Evolutionary conservation across 2,329 filamentous ascomycete species (phyloP), one percentile per base, ranked within the genome.

Genomic region (Fusarium torulosum): DNA sequence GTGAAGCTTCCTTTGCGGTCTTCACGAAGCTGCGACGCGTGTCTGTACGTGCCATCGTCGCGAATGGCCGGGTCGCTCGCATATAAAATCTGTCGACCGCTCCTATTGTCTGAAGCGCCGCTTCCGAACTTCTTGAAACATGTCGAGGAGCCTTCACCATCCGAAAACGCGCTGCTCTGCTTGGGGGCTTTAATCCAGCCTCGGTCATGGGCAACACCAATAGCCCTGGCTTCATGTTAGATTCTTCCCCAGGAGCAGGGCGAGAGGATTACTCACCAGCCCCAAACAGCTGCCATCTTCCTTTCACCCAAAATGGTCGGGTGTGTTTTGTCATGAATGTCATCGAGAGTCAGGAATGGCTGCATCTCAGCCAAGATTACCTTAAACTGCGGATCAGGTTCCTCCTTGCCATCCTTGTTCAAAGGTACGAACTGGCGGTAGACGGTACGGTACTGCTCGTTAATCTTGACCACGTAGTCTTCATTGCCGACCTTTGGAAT

Each of bases 231-330:
- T 4, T 17, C 14, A 2, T 25, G 40, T 53, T 2, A 53, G 27
- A n/a, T 15, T 9, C 4, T 29, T 11, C 27, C 9, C 27, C 27
- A 7, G 1, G 31, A 23, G 9, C 19, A 27, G 6, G 4, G 7
- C 33, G 3, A 2, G 8, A 21, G 5, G 3, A 17, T 9, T 8
- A 35, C 50, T 37, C 7, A 53, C 50, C 50, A 53, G 13, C 25
- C 50, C 50, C 50, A 53, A 15, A 29, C 50, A 2, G 50, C 40
- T 11, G 50, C 50, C 50, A 53, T 53, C 27, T 53, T 53, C 8
- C 27, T 35, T 14, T 53, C 50, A 6, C 50, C 50, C 2, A 43
- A n/a, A 14, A 25, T 25, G 1, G 50, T 53, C 11, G 50, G 50
- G 25, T 53, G 50, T 4, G 50, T 53, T 20, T 14, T 14, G 3